Evolutionary conservation across 768 basidiomycete genomes (phyloP), one percentile per base, ranked within the genome.

Genomic region (Lentinula guzmanii): DNA sequence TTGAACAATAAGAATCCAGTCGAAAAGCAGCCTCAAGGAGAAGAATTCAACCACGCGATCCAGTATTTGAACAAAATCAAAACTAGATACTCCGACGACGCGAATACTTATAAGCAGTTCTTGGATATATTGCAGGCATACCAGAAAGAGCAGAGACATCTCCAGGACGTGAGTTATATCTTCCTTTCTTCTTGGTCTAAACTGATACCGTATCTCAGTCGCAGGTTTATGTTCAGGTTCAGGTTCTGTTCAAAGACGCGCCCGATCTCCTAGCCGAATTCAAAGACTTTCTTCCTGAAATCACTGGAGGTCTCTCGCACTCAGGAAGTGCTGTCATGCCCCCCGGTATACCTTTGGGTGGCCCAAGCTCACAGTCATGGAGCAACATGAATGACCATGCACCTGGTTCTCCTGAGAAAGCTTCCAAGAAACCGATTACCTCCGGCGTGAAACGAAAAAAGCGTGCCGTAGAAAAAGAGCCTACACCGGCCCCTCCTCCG

Each of bases 61-160:
- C 87, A 93, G 68, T 99, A 95, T 72, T 87, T 99, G 68, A 98
- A 97, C 83, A 96, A 95, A 79, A 98, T 99, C 79, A 98, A 98
- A 76, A 87, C 86, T 16, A 87, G 95, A 21, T 98, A 89, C 73
- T 75, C 84, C 10, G 86, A 90, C 65, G 94, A 97, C 62, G 86
- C 90, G n/a, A 93, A 94, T 67, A 95, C 90, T 35, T 94, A 94
- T 75, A 93, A 93, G 72, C 87, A 90, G 68, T 94, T 94, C 69
- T 75, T 94, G 66, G 92, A 94, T 75, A 91, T 94, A 52, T 75
- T 94, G 63, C 92, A 94, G 74, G 84, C 88, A 48, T 92, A 93
- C 75, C 90, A 92, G 69, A 91, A 91, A 70, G 91, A 95, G 65
- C 87, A 89, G 66, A 84, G 84, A 63, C 82, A 86, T 67, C 71